phyloP scores from a whole-genome alignment of 2,329 filamentous ascomycete genomes.

The Trichoderma sp. region DNA sequence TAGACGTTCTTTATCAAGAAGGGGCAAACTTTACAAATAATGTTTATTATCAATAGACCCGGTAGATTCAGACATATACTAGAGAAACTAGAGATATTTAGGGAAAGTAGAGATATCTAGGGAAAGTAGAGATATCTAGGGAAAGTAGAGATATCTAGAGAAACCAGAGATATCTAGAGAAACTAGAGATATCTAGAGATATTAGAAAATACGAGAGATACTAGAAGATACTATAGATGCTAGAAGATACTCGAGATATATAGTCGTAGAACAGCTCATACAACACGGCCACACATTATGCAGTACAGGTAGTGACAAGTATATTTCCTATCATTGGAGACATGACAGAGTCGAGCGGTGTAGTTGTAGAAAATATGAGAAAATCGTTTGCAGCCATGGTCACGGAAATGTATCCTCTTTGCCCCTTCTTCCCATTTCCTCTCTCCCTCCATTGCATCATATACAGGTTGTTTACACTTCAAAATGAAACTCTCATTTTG shows the following conservation, averaged over 20 bases:
- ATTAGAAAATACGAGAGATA: no score
- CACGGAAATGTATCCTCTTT: neutral
- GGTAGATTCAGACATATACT: neutral
- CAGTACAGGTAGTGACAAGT: neutral
- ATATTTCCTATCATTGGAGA: conserved; percentile 14
- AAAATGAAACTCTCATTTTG: conserved; percentile 9
- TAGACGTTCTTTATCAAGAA: neutral
- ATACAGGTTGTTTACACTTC: conserved; percentile 20
- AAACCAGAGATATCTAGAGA: no score
- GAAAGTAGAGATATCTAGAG: no score
- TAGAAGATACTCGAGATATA: neutral
- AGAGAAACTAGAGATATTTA: no score
- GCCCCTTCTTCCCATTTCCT: neutral
- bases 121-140: no score
- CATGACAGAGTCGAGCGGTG: conserved; percentile 20
- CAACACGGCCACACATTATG: neutral
- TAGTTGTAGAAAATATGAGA: conserved; percentile 14
- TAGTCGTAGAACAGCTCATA: neutral
- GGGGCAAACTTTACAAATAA: neutral
- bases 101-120: no score
- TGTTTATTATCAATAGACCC: neutral
- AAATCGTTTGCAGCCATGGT: conserved; percentile 7
- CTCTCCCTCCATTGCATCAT: conserved; percentile 4
- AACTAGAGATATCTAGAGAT: no score
- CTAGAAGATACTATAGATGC: no score